Percentiles rank a stretch among this genome's conserved stretches.
phyloP scores from a whole-genome alignment of 2,329 filamentous ascomycete species.

The Paradendryphiella salina region DNA sequence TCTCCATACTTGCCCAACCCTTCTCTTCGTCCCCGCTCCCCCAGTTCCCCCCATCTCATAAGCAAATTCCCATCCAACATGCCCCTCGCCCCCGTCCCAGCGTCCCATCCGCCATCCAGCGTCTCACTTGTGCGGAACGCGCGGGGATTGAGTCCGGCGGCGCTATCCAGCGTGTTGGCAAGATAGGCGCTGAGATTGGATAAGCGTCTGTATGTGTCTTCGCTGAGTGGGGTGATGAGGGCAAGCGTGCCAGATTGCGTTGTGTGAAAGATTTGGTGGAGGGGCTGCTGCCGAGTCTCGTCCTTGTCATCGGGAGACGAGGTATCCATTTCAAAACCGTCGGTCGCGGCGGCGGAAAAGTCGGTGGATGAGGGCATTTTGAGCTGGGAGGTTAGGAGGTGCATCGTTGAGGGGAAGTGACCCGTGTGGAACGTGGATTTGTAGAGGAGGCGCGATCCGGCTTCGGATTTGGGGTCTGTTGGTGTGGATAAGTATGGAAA shows the following conservation, averaged over 20 bases:
- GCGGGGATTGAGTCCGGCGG: conserved; percentile 80
- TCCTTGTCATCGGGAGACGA: neutral
- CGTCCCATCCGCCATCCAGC: conserved; percentile 31
- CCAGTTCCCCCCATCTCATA: conserved; percentile 73
- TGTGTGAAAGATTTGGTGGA: conserved; percentile 42
- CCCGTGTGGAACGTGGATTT: conserved; percentile 86
- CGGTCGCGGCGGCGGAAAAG: conserved; percentile 29
- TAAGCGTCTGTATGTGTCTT: conserved; percentile 81
- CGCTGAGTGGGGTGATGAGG: conserved; percentile 74
- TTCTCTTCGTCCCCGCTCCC: conserved; percentile 71
- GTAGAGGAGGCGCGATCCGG: conserved; percentile 84
- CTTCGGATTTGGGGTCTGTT: conserved; percentile 86
- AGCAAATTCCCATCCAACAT: conserved; percentile 80
- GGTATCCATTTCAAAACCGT: conserved; percentile 8
- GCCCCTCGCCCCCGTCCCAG: conserved; percentile 58
- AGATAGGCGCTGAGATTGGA: conserved; percentile 81
- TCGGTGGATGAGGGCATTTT: conserved; percentile 48
- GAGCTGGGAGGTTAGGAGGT: conserved; percentile 71
- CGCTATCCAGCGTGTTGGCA: conserved; percentile 71
- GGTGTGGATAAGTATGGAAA: conserved; percentile 1
- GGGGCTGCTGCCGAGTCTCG: conserved; percentile 6
- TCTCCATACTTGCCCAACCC: conserved; percentile 73
- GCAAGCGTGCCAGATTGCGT: conserved; percentile 71
- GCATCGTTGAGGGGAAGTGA: conserved; percentile 73
- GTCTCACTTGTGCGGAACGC: conserved; percentile 66